A percentile compares a stretch with the other conserved stretches of the same genome.
phyloP scores from a whole-genome alignment of 2,329 filamentous ascomycete species.

The Pseudocercospora cruenta region DNA sequence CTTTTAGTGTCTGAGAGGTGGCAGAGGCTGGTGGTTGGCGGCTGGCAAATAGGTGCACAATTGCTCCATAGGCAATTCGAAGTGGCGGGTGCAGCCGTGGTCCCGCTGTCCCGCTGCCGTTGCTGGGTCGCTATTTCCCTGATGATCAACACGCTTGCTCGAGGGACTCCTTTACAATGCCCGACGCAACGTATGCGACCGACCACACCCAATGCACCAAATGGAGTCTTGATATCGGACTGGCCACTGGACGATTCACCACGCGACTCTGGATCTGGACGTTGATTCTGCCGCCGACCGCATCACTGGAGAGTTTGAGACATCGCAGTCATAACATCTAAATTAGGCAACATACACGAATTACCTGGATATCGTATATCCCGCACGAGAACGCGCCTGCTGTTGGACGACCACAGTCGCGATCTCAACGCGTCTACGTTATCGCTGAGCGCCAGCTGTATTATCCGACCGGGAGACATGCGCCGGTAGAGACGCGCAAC shows the following conservation, averaged over 20 bases:
- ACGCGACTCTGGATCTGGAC: slow-evolving; percentile 6
- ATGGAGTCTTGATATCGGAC: not conserved
- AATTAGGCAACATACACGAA: slow-evolving; percentile 7
- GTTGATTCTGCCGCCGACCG: not conserved
- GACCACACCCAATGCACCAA: slow-evolving; percentile 3
- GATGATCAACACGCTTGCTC: slow-evolving; percentile 4
- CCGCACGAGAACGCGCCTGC: not conserved
- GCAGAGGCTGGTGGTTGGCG: not conserved
- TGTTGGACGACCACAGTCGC: not conserved
- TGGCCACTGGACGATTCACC: not conserved
- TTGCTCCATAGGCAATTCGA: not conserved
- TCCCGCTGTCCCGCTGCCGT: slow-evolving; percentile 5
- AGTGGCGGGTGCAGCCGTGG: not conserved
- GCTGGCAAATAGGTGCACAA: not conserved
- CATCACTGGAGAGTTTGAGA: not conserved
- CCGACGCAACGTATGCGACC: not conserved
- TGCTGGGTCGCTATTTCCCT: not conserved
- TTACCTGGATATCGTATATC: slow-evolving; percentile 1
- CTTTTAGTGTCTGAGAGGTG: not conserved
- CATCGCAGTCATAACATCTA: slow-evolving; percentile 7
- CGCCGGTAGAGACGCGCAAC: slow-evolving; percentile 38
- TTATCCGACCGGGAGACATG: slow-evolving; percentile 24
- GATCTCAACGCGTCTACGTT: not conserved
- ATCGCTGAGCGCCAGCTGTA: not conserved
- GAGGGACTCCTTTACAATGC: slow-evolving; percentile 2